A percentile compares a stretch with the other conserved stretches of the same genome.
These are phyloP conservation scores for Roridomyces roridus DNA, from an alignment of 768 basidiomycete genomes.

Conservation along the genomic window DNA sequence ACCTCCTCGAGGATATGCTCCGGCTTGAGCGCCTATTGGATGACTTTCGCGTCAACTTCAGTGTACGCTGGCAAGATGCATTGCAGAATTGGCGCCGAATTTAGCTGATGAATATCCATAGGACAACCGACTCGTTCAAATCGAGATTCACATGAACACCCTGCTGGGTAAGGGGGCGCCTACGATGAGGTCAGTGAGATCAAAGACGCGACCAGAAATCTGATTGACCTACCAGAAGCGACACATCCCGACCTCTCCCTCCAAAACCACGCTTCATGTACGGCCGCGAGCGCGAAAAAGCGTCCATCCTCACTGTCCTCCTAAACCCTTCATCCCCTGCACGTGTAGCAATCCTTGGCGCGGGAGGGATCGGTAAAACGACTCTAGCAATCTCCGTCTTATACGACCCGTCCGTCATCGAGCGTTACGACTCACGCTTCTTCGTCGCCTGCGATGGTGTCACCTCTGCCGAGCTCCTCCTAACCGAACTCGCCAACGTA, in stretches of 20 bases:
- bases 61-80: conserved; percentile 5
- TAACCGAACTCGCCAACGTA: conserved; percentile 26
- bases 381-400: conserved; percentile 19
- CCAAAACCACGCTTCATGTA: conserved; percentile 23
- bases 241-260: conserved; percentile 11
- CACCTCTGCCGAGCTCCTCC: conserved; percentile 24
- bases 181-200: conserved; percentile 5
- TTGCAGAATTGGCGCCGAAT: neutral
- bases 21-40: conserved; percentile 24
- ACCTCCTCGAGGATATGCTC: conserved; percentile 22
- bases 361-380: conserved; percentile 23
- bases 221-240: conserved; percentile 10
- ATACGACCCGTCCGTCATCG: conserved; percentile 10
- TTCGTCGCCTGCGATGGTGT: conserved; percentile 27
- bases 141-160: conserved; percentile 25
- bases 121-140: conserved; percentile 22
- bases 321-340: conserved; percentile 7
- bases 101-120: neutral
- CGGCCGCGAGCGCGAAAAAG: conserved; percentile 19
- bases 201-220: neutral
- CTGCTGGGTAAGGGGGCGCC: conserved; percentile 11
- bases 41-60: conserved; percentile 26
- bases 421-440: conserved; percentile 21
- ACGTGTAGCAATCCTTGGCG: conserved; percentile 21
- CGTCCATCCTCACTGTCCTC: conserved; percentile 13